Base-by-base conservation (phyloP, 148 eudicot genomes). In the Arctostaphylos glauca region DNA sequence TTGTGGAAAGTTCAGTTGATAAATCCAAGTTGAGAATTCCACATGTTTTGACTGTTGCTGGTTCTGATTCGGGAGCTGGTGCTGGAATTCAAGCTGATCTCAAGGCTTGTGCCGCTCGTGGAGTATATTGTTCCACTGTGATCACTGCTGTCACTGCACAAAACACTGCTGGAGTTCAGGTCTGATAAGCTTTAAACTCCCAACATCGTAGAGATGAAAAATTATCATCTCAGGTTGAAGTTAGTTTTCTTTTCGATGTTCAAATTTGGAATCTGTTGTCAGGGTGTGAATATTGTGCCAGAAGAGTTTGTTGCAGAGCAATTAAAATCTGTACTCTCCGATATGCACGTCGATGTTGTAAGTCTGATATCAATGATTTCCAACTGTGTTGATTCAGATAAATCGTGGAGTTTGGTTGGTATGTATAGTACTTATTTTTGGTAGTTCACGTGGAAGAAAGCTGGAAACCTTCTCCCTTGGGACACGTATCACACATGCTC, bases 161-260 rank as follows among this genome's bases (percentile, higher is more conserved):
- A 85, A 95, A 95, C 84, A 95, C 98, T 13, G 74, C 87, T 41
- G 98, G 98, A 8, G 98, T 95, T 89, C 98, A 95, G 98, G 98
- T 95, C 44, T 25, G n/a, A 12, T 74, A 15, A 31, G 78, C 68
- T 72, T 81, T 9, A n/a, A 56, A 43, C 47, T 19, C n/a, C 23
- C 70, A 7, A 50, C 31, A 25, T 18, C 31, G 47, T 12, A 75
- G 14, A 62, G n/a, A 73, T 74, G 74, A 53, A 71, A 76, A 56
- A 12, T 58, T 9, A 15, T 59, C 9, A 19, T 10, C 25, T 76
- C 41, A 5, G 3, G 14, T 66, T 66, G 41, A 25, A 25, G 43
- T 10, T 21, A 25, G 23, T 16, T 58, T 52, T 21, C 9, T 41
- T 66, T 19, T 76, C 6, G 38, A 59, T 16, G 58, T 12, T 9